Evolutionary conservation across 169 alveolate species (phyloP), one percentile per base, ranked within the genome.

Genomic region (Theileria luwenshuni): DNA sequence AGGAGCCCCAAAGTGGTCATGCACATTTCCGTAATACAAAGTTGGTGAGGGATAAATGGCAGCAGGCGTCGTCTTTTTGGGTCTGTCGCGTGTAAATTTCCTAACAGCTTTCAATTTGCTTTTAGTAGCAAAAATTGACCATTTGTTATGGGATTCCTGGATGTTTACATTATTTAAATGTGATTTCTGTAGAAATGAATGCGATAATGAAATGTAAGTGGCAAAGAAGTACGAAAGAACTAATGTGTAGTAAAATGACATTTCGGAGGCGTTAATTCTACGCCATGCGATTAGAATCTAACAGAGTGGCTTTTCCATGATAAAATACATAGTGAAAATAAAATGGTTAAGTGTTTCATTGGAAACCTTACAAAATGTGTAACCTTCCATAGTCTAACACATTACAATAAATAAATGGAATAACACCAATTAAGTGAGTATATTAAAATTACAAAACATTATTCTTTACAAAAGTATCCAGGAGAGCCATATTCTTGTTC

Each of bases 1-100:
- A 0, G 89, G 89, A 13, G 89, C 77, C 10, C 89, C 89, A 51
- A 63, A 81, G 42, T 81, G 71, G 63, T 81, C 86, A 27, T 81
- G 83, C 1, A 67, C 76, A 33, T 81, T 74, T 5, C 84, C 84
- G 56, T 81, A 81, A 61, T 81, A 81, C 21, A 70, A 71, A 10
- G 89, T 72, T 10, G 89, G 89, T 0, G 89, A 81, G 1, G 89
- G 85, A 58, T 81, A 81, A 25, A 81, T 68, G n/a, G 64, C 51
- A 23, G 84, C 62, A 32, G 89, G 84, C 1, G 71, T 60, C n/a
- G 58, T 64, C 67, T 81, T 81, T 69, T 74, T 72, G 23, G 89
- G 89, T 17, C 89, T 43, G 27, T 52, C 74, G 45, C 89, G 69
- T 12, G 60, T 33, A 41, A 21, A 64, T 67, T 68, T 65, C 15